Evolutionary conservation across 2,329 filamentous ascomycete species (phyloP).

Genomic region (Phialophora expanda): DNA sequence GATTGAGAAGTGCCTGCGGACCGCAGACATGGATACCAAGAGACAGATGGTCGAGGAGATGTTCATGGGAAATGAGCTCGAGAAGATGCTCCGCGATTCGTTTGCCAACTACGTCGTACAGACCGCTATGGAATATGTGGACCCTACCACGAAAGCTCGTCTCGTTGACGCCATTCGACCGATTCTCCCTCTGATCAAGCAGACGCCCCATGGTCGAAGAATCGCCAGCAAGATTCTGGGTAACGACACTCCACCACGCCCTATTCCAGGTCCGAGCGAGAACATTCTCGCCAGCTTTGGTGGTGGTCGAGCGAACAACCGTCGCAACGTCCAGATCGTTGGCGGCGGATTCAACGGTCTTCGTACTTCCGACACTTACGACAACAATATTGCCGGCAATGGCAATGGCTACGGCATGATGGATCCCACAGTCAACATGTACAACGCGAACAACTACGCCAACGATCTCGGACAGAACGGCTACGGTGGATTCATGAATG

Average conservation of each 20-base stretch:
- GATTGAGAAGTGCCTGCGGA: constrained; percentile 93
- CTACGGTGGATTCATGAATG: constrained; percentile 31
- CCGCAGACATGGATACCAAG: constrained; percentile 74
- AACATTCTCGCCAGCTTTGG: constrained; percentile 46
- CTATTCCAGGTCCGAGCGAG: constrained; percentile 49
- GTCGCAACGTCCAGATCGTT: constrained; percentile 41
- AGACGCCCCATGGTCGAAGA: constrained; percentile 91
- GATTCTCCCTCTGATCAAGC: constrained; percentile 80
- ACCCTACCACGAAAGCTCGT: constrained; percentile 71
- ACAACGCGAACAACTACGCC: constrained; percentile 32
- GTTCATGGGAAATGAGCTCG: constrained; percentile 73
- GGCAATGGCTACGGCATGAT: constrained; percentile 29
- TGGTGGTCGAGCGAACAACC: constrained; percentile 36
- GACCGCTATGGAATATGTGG: constrained; percentile 87
- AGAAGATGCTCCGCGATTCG: constrained; percentile 85
- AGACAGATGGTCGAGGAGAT: constrained; percentile 87
- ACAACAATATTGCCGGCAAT: constrained; percentile 28
- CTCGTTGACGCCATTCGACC: constrained; percentile 86
- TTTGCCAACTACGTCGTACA: constrained; percentile 99
- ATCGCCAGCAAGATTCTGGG: constrained; percentile 84
- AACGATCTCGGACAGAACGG: constrained; percentile 31
- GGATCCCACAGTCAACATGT: constrained; percentile 31
- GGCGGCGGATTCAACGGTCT: constrained; percentile 39
- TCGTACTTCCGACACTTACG: constrained; percentile 26
- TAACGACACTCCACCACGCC: constrained; percentile 53